Evolutionary conservation across 1,284 basidiomycete species (phyloP).

Genomic region (Fomitopsis pinicola): DNA sequence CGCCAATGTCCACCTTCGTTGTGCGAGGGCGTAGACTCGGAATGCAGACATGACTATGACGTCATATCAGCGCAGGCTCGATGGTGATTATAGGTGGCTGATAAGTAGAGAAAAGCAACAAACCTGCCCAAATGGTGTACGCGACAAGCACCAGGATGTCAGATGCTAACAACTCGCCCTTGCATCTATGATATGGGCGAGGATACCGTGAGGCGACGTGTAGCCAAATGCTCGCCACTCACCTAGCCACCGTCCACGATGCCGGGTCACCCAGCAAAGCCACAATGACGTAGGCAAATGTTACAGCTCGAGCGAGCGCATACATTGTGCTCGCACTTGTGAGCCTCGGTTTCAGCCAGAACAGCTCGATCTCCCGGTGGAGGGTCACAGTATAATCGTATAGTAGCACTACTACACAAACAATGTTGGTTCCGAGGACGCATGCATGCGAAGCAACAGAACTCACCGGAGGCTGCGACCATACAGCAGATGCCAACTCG

Average conservation of each 20-base stretch:
- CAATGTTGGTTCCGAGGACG: too few species aligned
- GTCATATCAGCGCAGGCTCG: not conserved
- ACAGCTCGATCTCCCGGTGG: not conserved
- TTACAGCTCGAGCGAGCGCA: not conserved
- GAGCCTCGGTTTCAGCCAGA: constrained; percentile 1
- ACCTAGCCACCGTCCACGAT: not conserved
- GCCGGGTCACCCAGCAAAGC: not conserved
- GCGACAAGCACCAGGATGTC: not conserved
- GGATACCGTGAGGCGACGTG: not conserved
- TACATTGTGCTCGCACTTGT: not conserved
- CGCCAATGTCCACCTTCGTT: not conserved
- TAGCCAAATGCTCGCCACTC: not conserved
- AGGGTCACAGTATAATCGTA: constrained; percentile 8
- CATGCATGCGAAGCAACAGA: too few species aligned
- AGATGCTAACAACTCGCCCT: not conserved
- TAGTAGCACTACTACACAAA: not conserved
- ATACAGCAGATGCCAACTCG: too few species aligned
- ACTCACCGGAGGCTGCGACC: too few species aligned
- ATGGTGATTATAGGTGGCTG: not conserved
- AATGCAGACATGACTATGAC: not conserved
- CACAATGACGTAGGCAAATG: not conserved
- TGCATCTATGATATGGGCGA: not conserved
- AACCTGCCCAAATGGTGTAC: constrained; percentile 2
- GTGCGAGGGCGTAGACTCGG: constrained; percentile 1
- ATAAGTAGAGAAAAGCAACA: not conserved